Percentiles rank a stretch among this genome's conserved stretches.
phyloP scores from a whole-genome alignment of 2,329 filamentous ascomycete genomes.

The Arthrobotrys pseudoclavata region DNA sequence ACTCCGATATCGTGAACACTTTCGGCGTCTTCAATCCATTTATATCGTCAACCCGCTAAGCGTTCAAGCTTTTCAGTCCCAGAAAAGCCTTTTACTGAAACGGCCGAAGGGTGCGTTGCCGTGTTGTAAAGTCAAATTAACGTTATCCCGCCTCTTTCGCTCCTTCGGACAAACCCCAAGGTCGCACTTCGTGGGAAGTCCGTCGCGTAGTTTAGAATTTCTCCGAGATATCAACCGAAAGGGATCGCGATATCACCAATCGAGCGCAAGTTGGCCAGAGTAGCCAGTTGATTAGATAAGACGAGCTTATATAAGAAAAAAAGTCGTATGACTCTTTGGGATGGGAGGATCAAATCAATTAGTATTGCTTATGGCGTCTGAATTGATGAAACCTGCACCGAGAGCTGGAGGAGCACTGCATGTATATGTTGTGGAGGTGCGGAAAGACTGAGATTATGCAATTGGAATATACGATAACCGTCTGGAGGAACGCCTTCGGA shows the following conservation, averaged over 20 bases:
- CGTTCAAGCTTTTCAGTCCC: background rate
- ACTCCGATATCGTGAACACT: constrained; percentile 1
- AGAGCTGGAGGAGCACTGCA: constrained; percentile 29
- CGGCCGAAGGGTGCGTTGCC: constrained; percentile 4
- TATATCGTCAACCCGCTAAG: constrained; percentile 13
- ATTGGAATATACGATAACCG: background rate
- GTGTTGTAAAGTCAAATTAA: constrained; percentile 37
- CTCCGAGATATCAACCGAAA: constrained; percentile 60
- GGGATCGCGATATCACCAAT: background rate
- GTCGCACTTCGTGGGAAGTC: constrained; percentile 26
- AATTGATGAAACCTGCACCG: background rate
- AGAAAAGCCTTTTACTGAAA: constrained; percentile 3
- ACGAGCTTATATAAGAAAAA: constrained; percentile 38
- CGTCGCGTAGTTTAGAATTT: constrained; percentile 12
- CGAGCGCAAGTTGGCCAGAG: background rate
- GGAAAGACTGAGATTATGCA: constrained; percentile 9
- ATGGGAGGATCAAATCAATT: constrained; percentile 1
- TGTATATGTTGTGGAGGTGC: constrained; percentile 1
- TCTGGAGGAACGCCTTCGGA: constrained; percentile 29
- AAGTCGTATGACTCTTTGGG: background rate
- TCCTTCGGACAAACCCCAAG: constrained; percentile 49
- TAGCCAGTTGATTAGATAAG: constrained; percentile 10
- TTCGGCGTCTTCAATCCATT: constrained; percentile 1
- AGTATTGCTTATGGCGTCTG: background rate
- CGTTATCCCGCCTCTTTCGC: constrained; percentile 28